Evolutionary conservation across 208 protist species (phyloP).

Genomic region (Wallacemonas sp.): DNA sequence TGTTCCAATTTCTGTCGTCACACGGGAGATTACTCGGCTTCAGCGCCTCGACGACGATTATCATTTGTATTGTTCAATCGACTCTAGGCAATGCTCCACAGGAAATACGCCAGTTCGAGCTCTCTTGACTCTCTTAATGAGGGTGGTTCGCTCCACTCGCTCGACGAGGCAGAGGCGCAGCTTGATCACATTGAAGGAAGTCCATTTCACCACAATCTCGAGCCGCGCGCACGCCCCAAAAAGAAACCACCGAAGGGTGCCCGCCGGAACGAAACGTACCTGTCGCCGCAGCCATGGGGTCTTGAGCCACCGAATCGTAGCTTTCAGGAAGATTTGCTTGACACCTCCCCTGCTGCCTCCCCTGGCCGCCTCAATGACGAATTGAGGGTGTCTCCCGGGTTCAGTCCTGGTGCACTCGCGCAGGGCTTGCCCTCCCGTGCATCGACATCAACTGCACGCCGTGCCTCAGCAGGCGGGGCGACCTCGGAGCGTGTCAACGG

Average conservation of each 20-base stretch:
- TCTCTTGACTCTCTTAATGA: constrained; percentile 1
- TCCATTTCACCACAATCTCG: constrained; percentile 4
- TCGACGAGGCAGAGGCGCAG: not conserved
- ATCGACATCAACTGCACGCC: too few relatives aligned
- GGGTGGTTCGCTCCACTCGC: constrained; percentile 4
- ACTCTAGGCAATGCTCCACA: not conserved
- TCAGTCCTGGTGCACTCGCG: not conserved
- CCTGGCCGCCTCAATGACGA: not conserved
- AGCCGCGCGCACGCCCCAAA: not conserved
- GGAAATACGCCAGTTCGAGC: not conserved
- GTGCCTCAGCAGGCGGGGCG: too few relatives aligned
- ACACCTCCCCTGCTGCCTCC: not conserved
- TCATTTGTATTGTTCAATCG: not conserved
- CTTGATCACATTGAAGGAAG: constrained; percentile 7
- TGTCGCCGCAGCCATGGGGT: constrained; percentile 4
- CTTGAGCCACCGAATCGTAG: not conserved
- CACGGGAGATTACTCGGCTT: too few relatives aligned
- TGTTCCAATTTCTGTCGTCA: not conserved
- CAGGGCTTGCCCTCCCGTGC: not conserved
- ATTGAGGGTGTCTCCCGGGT: not conserved
- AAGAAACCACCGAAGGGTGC: not conserved
- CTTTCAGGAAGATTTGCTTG: not conserved
- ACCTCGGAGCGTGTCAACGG: too few relatives aligned
- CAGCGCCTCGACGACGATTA: too few relatives aligned
- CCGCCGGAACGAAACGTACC: constrained; percentile 1